These are phyloP conservation scores for Penicillium ucsense DNA, from an alignment of 495 filamentous ascomycete genomes.

Conservation along the genomic window DNA sequence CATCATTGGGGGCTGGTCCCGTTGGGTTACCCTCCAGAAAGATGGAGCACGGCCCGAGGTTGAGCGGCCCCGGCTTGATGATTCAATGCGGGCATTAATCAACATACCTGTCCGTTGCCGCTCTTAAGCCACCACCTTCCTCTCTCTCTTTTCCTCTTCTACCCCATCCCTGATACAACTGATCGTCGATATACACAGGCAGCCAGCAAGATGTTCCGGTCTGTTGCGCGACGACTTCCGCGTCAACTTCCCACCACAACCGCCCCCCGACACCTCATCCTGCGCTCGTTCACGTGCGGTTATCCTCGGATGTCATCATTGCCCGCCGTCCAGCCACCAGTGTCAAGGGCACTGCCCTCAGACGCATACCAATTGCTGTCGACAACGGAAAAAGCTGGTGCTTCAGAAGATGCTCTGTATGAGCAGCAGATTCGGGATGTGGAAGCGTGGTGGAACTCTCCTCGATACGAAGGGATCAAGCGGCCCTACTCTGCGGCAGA, in stretches of 20 bases:
- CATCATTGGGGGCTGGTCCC: no score
- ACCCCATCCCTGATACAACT: not conserved
- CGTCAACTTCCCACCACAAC: constrained; percentile 18
- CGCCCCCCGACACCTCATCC: constrained; percentile 15
- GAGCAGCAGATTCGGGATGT: constrained; percentile 72
- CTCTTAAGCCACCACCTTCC: not conserved
- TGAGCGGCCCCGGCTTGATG: not conserved
- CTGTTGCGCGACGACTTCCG: constrained; percentile 26
- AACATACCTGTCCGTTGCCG: not conserved
- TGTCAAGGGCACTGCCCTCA: constrained; percentile 49
- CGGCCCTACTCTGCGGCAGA: constrained; percentile 83
- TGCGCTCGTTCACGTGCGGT: constrained; percentile 34
- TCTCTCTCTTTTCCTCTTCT: not conserved
- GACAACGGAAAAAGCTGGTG: constrained; percentile 59
- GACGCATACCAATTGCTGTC: constrained; percentile 76
- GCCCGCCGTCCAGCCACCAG: constrained; percentile 40
- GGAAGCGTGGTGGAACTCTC: constrained; percentile 75
- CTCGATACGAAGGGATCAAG: constrained; percentile 80
- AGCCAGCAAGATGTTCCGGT: constrained; percentile 24
- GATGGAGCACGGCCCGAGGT: constrained; percentile 8
- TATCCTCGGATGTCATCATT: constrained; percentile 37
- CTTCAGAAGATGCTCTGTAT: constrained; percentile 73
- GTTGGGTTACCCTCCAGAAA: constrained; percentile 7
- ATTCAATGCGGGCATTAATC: not conserved
- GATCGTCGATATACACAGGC: not conserved